Evolutionary conservation across 192 early-diverging fungal species (phyloP), one percentile per base, ranked within the genome.

Genomic region (Paraglomus brasilianum): DNA sequence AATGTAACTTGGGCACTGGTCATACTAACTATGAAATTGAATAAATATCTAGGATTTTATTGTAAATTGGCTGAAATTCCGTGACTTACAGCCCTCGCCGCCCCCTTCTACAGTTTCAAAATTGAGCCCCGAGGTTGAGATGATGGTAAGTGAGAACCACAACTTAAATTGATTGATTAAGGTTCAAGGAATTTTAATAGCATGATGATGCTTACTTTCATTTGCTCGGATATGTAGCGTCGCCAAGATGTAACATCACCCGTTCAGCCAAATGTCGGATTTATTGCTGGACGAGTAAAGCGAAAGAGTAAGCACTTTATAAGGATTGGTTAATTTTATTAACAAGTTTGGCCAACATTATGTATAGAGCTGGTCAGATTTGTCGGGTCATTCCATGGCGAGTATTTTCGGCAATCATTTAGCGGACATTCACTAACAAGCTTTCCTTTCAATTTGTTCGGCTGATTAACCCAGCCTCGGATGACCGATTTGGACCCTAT

Each of bases 401-500:
- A n/a, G n/a, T n/a, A n/a, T n/a, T n/a, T n/a, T n/a, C n/a, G n/a
- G n/a, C 30, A 30, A 1, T 30, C 30, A 30, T 30, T 30, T 30
- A 30, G 3, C 3, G 30, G 30, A 30, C 30, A 30, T 30, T 30
- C 30, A 3, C 30, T 30, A 30, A 30, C 24, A 56, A 14, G 39
- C 14, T 56, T 56, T 8, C 10, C 22, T 21, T 24, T 38, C 24
- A 5, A 56, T 24, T 56, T 13, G 13, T 42, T 40, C 14, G 19
- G 2, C 19, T 43, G 40, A 36, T 47, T 46, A 63, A 24, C 24
- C 41, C 44, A 69, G 66, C 66, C 19, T 69, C 66, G 30, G 66
- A 69, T 24, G 66, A 69, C 38, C 66, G 66, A 21, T 69, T 69
- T 55, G 66, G 56, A 17, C 66, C 66, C 22, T 69, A 69, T 69